Conservation (phyloP, 169 alveolate species). For the Perkinsus marinus region DNA sequence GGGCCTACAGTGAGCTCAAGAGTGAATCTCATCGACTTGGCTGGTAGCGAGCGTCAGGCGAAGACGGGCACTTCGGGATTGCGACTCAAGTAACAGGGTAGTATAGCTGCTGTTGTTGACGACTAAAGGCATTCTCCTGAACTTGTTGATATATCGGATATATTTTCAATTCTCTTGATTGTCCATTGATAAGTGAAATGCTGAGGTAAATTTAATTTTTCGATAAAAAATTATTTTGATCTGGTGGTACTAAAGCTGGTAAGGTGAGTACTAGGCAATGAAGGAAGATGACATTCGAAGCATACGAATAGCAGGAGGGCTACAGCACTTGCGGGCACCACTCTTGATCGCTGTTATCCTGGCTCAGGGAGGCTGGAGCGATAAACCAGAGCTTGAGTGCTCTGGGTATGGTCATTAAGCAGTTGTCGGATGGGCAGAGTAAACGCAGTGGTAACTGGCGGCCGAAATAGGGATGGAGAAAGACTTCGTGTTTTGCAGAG, state of each 20-base stretch:
- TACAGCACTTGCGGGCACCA: no score
- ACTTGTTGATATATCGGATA: no score
- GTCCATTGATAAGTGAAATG: no score
- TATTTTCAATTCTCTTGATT: no score
- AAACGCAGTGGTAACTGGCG: neutral
- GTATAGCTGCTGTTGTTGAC: neutral
- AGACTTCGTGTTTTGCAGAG: neutral
- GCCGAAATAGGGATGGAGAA: neutral
- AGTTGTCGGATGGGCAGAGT: neutral
- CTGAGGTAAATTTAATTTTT: no score
- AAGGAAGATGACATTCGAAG: no score
- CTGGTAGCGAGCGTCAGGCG: slow-evolving; percentile 11
- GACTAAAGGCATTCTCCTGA: no score
- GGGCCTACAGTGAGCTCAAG: neutral
- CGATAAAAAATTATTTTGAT: no score
- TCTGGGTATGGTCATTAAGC: slow-evolving; percentile 10
- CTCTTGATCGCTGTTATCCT: no score
- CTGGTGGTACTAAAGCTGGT: no score
- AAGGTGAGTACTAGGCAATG: no score
- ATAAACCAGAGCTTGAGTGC: slow-evolving; percentile 15
- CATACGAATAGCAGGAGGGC: no score
- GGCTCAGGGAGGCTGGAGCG: slow-evolving; percentile 18
- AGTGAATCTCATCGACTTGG: slow-evolving; percentile 9
- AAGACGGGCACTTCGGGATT: neutral
- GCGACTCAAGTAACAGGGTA: neutral